Evolutionary conservation across 2,329 filamentous ascomycete genomes (phyloP).

Genomic region (Aspergillus terreus): DNA sequence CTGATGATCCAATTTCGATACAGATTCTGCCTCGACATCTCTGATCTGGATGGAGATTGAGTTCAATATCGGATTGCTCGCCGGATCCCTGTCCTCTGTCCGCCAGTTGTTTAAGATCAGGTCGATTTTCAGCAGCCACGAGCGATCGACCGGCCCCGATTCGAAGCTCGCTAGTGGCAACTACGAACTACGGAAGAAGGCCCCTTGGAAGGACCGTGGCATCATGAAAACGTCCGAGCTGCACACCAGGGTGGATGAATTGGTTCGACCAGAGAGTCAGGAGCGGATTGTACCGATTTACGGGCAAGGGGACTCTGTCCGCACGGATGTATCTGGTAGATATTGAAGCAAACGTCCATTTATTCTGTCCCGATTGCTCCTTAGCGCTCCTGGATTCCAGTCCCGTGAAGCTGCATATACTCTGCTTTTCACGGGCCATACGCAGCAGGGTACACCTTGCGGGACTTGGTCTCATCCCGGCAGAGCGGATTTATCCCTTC

Average conservation of each 20-base stretch:
- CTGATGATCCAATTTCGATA: not conserved
- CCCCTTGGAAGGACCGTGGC: not conserved
- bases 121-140: not conserved
- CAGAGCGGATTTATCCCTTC: too few relatives aligned
- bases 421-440: too few relatives aligned
- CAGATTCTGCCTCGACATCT: conserved; percentile 13
- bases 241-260: not conserved
- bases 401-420: too few relatives aligned
- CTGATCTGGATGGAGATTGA: conserved; percentile 21
- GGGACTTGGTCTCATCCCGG: too few relatives aligned
- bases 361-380: too few relatives aligned
- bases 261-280: not conserved
- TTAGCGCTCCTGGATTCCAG: too few relatives aligned
- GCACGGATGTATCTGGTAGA: not conserved
- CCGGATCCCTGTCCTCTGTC: conserved; percentile 15
- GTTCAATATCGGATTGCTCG: conserved; percentile 17
- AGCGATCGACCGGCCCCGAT: not conserved
- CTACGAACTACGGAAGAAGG: not conserved
- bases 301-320: conserved; percentile 1
- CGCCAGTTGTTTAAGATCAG: not conserved
- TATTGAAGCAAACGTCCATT: not conserved
- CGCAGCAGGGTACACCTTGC: too few relatives aligned
- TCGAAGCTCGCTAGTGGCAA: not conserved
- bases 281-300: conserved; percentile 3
- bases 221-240: not conserved